Evolutionary conservation across 2,329 filamentous ascomycete genomes (phyloP).

Genomic region (Trichoderma harzianum): DNA sequence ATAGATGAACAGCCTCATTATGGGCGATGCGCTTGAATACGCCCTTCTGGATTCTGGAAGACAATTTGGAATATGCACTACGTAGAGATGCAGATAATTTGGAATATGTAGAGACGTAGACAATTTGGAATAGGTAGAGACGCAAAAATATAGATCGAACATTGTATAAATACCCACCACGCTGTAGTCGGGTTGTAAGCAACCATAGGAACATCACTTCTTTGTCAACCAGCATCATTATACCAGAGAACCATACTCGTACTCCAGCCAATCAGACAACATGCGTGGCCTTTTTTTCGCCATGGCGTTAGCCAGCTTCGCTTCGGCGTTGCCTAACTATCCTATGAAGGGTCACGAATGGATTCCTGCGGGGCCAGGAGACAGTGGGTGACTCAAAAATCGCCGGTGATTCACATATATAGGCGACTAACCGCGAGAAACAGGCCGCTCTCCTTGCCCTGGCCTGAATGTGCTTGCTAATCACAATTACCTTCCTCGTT

Average conservation of each 20-base stretch:
- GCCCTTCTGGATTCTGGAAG: background rate
- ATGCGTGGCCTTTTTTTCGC: background rate
- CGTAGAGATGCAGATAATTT: background rate
- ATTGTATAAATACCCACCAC: background rate
- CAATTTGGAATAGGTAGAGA: background rate
- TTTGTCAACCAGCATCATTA: background rate
- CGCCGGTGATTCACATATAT: background rate
- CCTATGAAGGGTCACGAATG: background rate
- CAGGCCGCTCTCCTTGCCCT: slow-evolving; percentile 48
- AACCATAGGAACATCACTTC: background rate
- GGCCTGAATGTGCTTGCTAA: slow-evolving; percentile 17
- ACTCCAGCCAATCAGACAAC: background rate
- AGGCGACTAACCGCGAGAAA: background rate
- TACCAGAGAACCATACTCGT: background rate
- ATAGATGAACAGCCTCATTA: background rate
- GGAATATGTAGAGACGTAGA: background rate
- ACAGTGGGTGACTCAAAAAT: background rate
- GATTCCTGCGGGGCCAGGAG: background rate
- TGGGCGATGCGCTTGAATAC: background rate
- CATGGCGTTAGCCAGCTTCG: background rate
- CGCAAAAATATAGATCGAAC: background rate
- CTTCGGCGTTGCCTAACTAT: background rate
- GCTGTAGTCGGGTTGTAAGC: background rate
- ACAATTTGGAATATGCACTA: background rate
- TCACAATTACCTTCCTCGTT: slow-evolving; percentile 12